Evolutionary conservation across 441 rosid genomes (phyloP), one percentile per base, ranked within the genome.

Genomic region (Aquilaria agallochum): DNA sequence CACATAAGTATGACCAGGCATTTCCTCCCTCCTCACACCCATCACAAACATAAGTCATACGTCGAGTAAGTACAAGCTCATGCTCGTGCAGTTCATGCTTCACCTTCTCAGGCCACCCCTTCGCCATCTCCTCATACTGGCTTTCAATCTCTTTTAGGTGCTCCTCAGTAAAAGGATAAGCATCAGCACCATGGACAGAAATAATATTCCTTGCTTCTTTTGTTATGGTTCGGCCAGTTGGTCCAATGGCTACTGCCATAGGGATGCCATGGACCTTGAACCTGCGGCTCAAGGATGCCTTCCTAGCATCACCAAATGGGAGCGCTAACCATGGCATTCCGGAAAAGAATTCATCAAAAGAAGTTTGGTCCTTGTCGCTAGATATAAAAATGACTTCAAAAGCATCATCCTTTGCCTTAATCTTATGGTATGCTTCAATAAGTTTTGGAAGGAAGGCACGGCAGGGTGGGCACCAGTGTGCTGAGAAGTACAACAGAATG

Each of bases 391-490:
- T 80, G 55, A 87, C 74, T 71, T 90, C 95, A 51, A 87, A 78
- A 31, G 83, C 83, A 59, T 67, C 74, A 51, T 80, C 83, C 54
- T 60, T 77, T 59, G 67, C 83, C 83, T 90, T 90, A 59, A 87
- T 85, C 72, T 77, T 64, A 59, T 80, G 64, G 73, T 85, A 90
- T 40, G 78, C 78, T 61, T 85, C 85, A 10, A 72, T 69, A 33
- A 87, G 90, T 66, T 74, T 77, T 11, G 95, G 92, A 14, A 86
- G 74, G 68, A 90, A 87, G 36, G 75, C 86, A 13, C 85, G 90
- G 63, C 95, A 90, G 10, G 95, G 95, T 64, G 86, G 84, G 55
- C 97, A 90, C 97, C 95, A 84, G 54, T 85, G 90, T 6, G 92
- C 95, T 36, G 97, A 90, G 74, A 90, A 90, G 76, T 84, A 90